phyloP scores from a whole-genome alignment of 2,329 filamentous ascomycete species.

The Cyphellophora europaea region DNA sequence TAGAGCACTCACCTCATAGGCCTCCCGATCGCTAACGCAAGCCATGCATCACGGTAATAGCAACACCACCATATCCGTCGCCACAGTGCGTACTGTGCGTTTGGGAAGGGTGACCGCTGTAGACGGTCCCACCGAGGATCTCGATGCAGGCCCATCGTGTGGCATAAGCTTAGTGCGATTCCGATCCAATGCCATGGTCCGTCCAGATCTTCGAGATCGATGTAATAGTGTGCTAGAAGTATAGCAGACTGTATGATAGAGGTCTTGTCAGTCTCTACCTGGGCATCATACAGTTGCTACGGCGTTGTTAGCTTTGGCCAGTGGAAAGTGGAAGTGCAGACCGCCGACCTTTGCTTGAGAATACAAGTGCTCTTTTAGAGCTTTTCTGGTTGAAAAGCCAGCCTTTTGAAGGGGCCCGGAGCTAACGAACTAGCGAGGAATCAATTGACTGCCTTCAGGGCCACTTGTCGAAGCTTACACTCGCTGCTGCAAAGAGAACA shows the following conservation, averaged over 20 bases:
- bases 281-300: slow-evolving; percentile 6
- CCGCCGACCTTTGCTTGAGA: slow-evolving; percentile 26
- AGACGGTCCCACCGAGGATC: slow-evolving; percentile 16
- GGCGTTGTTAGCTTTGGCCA: neutral
- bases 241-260: slow-evolving; percentile 33
- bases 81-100: slow-evolving; percentile 23
- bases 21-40: slow-evolving; percentile 29
- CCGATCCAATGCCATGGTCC: slow-evolving; percentile 39
- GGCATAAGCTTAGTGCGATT: slow-evolving; percentile 33
- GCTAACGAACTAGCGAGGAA: slow-evolving; percentile 20
- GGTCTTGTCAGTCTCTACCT: slow-evolving; percentile 29
- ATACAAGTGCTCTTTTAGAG: slow-evolving; percentile 28
- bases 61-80: slow-evolving; percentile 33
- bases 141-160: slow-evolving; percentile 35
- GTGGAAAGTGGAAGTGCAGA: slow-evolving; percentile 7
- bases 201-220: slow-evolving; percentile 30
- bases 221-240: slow-evolving; percentile 34
- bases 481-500: slow-evolving; percentile 28
- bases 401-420: slow-evolving; percentile 19
- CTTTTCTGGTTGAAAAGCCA: slow-evolving; percentile 25
- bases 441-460: neutral
- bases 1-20: slow-evolving; percentile 28
- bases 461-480: slow-evolving; percentile 15
- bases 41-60: slow-evolving; percentile 32
- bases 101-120: slow-evolving; percentile 11